A percentile compares a stretch with the other conserved stretches of the same genome.
phyloP scores from a whole-genome alignment of 257 asterid genomes.

The Nicotiana knightiana region DNA sequence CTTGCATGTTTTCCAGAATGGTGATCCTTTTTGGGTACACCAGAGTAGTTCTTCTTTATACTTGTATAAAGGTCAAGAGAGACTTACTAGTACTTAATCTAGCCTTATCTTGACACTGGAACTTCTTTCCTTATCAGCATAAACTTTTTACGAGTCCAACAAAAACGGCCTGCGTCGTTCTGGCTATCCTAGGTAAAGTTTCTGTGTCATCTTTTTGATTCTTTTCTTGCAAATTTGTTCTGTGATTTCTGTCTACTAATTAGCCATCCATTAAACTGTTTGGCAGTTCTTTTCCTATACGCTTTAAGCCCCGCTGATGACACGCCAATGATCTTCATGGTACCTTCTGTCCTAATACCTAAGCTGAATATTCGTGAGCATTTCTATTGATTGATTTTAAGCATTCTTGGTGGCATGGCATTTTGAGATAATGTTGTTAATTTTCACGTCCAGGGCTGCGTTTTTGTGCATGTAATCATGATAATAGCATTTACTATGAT shows the following conservation, averaged over 20 bases:
- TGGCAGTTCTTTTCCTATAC: not conserved
- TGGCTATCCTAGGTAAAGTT: not conserved
- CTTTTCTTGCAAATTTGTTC: slow-evolving; percentile 1
- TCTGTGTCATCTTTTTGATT: not conserved
- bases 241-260: not conserved
- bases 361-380: not conserved
- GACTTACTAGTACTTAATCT: not conserved
- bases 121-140: not conserved
- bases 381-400: not conserved
- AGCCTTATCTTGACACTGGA: not conserved
- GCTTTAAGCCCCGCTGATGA: not conserved
- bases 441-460: not conserved
- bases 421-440: not conserved
- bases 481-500: not conserved
- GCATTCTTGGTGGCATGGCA: not conserved
- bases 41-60: not conserved
- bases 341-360: not conserved
- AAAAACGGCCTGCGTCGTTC: not conserved
- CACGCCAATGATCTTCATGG: not conserved
- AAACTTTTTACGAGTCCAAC: not conserved
- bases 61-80: not conserved
- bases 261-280: not conserved
- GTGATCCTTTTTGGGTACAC: not conserved
- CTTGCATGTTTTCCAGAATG: not conserved
- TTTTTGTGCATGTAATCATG: not conserved